A percentile compares a stretch with the other conserved stretches of the same genome.
phyloP scores from a whole-genome alignment of 371 early-diverging fungal genomes.

The Pancytospora philotis region DNA sequence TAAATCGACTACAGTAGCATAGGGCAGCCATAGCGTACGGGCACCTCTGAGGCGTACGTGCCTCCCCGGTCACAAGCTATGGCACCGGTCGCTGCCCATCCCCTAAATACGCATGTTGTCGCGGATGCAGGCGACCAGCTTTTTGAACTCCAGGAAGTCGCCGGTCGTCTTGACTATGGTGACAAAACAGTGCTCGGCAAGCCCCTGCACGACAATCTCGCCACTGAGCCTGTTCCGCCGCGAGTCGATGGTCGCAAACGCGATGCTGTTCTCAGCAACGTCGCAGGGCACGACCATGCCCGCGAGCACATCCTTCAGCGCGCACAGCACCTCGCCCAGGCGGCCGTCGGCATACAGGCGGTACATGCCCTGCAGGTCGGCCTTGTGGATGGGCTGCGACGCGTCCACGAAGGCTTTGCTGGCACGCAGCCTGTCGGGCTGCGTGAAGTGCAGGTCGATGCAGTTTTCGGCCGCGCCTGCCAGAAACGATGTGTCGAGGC shows the following conservation, averaged over 20 bases:
- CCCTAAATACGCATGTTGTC: no score
- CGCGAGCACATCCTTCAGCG: slow-evolving; percentile 19
- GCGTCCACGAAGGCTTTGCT: not conserved
- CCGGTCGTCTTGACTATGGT: slow-evolving; percentile 50
- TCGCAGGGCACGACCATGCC: slow-evolving; percentile 26
- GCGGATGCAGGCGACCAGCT: slow-evolving; percentile 23
- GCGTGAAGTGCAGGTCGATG: slow-evolving; percentile 23
- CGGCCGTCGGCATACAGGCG: slow-evolving; percentile 38
- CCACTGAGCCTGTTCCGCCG: slow-evolving; percentile 50
- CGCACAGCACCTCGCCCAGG: not conserved
- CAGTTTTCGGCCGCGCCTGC: not conserved
- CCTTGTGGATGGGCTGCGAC: slow-evolving; percentile 49
- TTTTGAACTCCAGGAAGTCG: slow-evolving; percentile 56
- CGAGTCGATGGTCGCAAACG: slow-evolving; percentile 54
- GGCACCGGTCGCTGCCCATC: no score
- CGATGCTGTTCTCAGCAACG: slow-evolving; percentile 8
- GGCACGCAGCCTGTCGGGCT: slow-evolving; percentile 24
- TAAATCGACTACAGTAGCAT: no score
- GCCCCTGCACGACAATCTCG: slow-evolving; percentile 34
- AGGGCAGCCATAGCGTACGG: no score
- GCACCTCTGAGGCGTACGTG: no score
- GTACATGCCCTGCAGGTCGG: slow-evolving; percentile 21
- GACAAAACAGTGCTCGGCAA: slow-evolving; percentile 29
- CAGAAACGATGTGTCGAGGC: slow-evolving; percentile 2
- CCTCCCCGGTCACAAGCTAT: no score